These are phyloP conservation scores for Fremontodendron californicum DNA, from an alignment of 345 rosid genomes.

Conservation along the genomic window DNA sequence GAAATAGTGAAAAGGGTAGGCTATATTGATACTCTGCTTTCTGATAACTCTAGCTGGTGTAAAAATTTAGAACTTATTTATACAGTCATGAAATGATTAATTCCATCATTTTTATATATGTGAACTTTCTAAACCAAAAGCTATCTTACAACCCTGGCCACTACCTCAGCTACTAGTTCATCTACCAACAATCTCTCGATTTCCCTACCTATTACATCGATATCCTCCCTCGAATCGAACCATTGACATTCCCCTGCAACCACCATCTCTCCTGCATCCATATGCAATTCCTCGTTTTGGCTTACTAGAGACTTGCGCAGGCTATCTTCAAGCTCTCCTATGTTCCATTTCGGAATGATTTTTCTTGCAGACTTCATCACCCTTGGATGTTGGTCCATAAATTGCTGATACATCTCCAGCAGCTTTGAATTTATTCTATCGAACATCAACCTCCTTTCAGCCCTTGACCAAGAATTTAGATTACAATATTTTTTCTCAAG, in stretches of 20 bases:
- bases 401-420: constrained; percentile 41
- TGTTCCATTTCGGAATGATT: constrained; percentile 33
- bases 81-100: constrained; percentile 26
- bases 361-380: constrained; percentile 34
- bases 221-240: constrained; percentile 51
- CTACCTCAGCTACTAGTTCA: constrained; percentile 59
- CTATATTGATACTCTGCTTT: background rate
- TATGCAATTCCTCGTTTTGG: constrained; percentile 34
- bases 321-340: constrained; percentile 37
- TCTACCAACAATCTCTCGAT: constrained; percentile 60
- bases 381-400: constrained; percentile 57
- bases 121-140: constrained; percentile 24
- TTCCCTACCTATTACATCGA: constrained; percentile 64
- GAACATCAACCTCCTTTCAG: constrained; percentile 70
- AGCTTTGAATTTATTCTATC: constrained; percentile 61
- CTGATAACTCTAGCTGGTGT: background rate
- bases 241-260: constrained; percentile 43
- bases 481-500: constrained; percentile 60
- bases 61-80: constrained; percentile 12
- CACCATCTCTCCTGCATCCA: constrained; percentile 36
- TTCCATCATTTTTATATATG: constrained; percentile 23
- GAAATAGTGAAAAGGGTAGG: background rate
- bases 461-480: constrained; percentile 36
- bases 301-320: constrained; percentile 39
- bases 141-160: constrained; percentile 17